Evolutionary conservation across 352 stramenopile genomes (phyloP).

Genomic region (Plasmopara viticola): DNA sequence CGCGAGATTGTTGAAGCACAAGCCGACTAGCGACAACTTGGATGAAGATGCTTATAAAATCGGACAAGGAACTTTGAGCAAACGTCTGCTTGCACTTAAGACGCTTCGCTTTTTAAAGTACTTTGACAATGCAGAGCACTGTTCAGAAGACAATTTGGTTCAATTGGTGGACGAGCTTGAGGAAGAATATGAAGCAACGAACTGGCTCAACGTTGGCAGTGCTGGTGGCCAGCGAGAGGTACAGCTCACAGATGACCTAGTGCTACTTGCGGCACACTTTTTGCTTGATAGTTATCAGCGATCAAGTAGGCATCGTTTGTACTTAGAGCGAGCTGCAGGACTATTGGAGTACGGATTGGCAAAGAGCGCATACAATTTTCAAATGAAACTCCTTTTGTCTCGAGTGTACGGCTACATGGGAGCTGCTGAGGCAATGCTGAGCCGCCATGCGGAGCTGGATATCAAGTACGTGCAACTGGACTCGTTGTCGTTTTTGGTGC

Average conservation of each 20-base stretch:
- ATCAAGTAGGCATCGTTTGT: slow-evolving; percentile 17
- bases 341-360: slow-evolving; percentile 71
- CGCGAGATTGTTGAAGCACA: slow-evolving; percentile 12
- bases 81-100: slow-evolving; percentile 58
- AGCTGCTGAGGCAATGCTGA: slow-evolving; percentile 56
- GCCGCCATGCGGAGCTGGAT: slow-evolving; percentile 66
- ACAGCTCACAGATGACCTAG: slow-evolving; percentile 75
- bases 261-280: slow-evolving; percentile 66
- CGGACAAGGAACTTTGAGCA: slow-evolving; percentile 42
- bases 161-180: slow-evolving; percentile 41
- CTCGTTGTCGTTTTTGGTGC: slow-evolving; percentile 76
- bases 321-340: slow-evolving; percentile 48
- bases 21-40: slow-evolving; percentile 11
- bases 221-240: slow-evolving; percentile 77
- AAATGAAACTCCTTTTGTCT: slow-evolving; percentile 85
- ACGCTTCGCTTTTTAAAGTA: slow-evolving; percentile 62
- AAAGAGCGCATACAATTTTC: slow-evolving; percentile 85
- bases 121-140: slow-evolving; percentile 23
- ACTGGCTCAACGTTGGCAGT: slow-evolving; percentile 65
- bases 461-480: slow-evolving; percentile 85
- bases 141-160: slow-evolving; percentile 29
- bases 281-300: slow-evolving; percentile 68
- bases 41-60: slow-evolving; percentile 34
- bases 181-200: slow-evolving; percentile 58
- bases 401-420: slow-evolving; percentile 73